phyloP scores from a whole-genome alignment of 257 asterid species.

The Penstemon newberryi region DNA sequence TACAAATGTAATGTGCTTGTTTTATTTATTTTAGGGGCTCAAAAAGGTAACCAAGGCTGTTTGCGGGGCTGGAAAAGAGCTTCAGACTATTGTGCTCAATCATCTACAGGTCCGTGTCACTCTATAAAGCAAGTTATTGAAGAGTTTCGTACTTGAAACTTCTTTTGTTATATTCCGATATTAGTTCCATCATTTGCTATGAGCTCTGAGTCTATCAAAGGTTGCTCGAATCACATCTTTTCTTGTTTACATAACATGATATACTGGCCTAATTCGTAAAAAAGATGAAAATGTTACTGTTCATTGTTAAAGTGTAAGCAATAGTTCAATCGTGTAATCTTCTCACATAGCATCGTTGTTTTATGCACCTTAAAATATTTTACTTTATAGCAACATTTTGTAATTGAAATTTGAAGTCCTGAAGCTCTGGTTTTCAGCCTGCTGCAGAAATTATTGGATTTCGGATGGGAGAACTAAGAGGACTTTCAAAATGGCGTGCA shows the following conservation, averaged over 20 bases:
- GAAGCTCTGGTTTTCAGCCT: conserved; percentile 68
- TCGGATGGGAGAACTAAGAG: conserved; percentile 92
- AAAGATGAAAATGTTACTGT: conserved; percentile 1
- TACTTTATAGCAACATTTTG: conserved; percentile 12
- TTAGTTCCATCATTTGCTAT: conserved; percentile 16
- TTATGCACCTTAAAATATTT: conserved; percentile 23
- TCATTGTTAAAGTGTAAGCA: not conserved
- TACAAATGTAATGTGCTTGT: conserved; percentile 18
- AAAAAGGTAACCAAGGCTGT: conserved; percentile 79
- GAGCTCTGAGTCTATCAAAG: not conserved
- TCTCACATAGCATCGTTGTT: conserved; percentile 7
- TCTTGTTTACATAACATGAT: conserved; percentile 7
- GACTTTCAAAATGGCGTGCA: conserved; percentile 96
- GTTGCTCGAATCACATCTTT: conserved; percentile 5
- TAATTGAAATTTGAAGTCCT: conserved; percentile 29
- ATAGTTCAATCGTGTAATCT: not conserved
- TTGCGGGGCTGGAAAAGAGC: conserved; percentile 89
- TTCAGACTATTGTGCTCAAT: conserved; percentile 74
- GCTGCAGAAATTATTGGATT: conserved; percentile 96
- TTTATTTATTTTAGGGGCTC: conserved; percentile 61
- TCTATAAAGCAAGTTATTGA: conserved; percentile 10
- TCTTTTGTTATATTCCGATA: conserved; percentile 20
- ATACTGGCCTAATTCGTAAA: conserved; percentile 16
- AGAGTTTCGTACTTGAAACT: not conserved
- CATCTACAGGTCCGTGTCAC: conserved; percentile 71